Conservation (phyloP, 495 filamentous ascomycete species). For the Collariella sp. region DNA sequence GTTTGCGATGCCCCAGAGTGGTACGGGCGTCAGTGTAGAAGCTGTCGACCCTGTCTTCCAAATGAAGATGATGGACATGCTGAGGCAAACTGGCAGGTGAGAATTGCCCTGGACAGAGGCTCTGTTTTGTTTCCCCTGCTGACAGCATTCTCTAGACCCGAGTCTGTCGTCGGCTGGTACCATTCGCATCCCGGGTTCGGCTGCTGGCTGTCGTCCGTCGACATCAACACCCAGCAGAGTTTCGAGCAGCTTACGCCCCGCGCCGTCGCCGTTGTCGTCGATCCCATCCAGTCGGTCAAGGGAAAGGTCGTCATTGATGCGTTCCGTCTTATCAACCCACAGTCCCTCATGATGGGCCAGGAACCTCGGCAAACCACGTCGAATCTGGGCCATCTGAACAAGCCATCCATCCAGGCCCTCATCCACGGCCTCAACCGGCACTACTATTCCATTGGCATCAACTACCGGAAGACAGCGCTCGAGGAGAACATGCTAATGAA, state of each 20-base stretch:
- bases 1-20: slow-evolving; percentile 99
- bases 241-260: slow-evolving; percentile 96
- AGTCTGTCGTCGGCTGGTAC: slow-evolving; percentile 98
- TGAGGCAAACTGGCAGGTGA: slow-evolving; percentile 90
- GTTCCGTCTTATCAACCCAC: slow-evolving; percentile 97
- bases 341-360: slow-evolving; percentile 96
- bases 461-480: slow-evolving; percentile 93
- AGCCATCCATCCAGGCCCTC: slow-evolving; percentile 97
- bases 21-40: slow-evolving; percentile 96
- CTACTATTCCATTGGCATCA: slow-evolving; percentile 98
- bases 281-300: slow-evolving; percentile 98
- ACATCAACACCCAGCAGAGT: slow-evolving; percentile 99
- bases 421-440: slow-evolving; percentile 97
- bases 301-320: slow-evolving; percentile 99
- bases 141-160: slow-evolving; percentile 51
- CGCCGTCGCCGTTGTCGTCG: slow-evolving; percentile 93
- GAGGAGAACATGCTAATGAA: slow-evolving; percentile 99
- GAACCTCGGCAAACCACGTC: slow-evolving; percentile 97
- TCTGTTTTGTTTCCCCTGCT: background rate
- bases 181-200: slow-evolving; percentile 98
- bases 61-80: slow-evolving; percentile 99
- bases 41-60: slow-evolving; percentile 98
- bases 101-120: slow-evolving; percentile 13
- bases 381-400: slow-evolving; percentile 96
- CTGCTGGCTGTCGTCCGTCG: slow-evolving; percentile 96